Conservation (phyloP, 805 yeast species). For the Saturnispora sekii region DNA sequence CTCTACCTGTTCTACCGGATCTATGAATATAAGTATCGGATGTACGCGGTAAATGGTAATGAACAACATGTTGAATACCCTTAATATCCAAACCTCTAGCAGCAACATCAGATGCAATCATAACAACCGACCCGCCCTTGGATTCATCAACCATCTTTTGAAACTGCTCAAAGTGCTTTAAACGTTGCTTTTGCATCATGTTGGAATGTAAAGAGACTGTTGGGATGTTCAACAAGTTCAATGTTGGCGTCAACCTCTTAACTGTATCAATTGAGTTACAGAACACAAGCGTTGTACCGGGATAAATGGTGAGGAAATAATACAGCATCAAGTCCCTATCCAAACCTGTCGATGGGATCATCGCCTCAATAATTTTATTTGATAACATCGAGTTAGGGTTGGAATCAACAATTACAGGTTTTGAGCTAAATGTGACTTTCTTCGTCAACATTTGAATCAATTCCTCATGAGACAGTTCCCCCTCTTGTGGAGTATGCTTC, state of each 20-base stretch:
- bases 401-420: constrained; percentile 69
- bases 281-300: constrained; percentile 84
- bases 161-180: constrained; percentile 77
- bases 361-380: constrained; percentile 65
- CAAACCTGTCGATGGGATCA: constrained; percentile 82
- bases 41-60: constrained; percentile 87
- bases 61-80: constrained; percentile 72
- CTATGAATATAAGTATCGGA: constrained; percentile 94
- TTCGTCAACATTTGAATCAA: constrained; percentile 55
- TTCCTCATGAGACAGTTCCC: constrained; percentile 38
- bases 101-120: constrained; percentile 95
- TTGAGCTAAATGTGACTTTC: constrained; percentile 59
- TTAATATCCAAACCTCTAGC: constrained; percentile 96
- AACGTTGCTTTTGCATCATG: constrained; percentile 90
- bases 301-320: constrained; percentile 76
- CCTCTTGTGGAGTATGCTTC: constrained; percentile 26
- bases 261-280: constrained; percentile 95
- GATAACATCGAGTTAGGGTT: constrained; percentile 81
- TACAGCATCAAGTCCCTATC: constrained; percentile 88
- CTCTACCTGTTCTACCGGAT: constrained; percentile 98
- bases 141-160: constrained; percentile 33
- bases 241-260: constrained; percentile 68
- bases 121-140: constrained; percentile 45
- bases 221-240: constrained; percentile 59
- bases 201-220: constrained; percentile 79